phyloP scores from a whole-genome alignment of 768 basidiomycete genomes.

The Paxillus involutus region DNA sequence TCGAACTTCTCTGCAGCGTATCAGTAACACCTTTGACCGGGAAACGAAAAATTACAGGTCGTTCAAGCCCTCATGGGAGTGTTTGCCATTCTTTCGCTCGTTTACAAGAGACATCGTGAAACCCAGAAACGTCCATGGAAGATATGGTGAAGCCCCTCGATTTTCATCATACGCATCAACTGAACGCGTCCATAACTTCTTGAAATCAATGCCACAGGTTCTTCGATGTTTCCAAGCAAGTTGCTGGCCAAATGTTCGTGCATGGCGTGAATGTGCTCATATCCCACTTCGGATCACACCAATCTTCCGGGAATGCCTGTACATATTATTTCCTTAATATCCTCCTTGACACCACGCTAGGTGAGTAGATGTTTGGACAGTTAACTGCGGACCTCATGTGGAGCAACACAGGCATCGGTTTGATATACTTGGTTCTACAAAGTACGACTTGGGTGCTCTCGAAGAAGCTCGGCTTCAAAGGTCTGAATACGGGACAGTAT shows the following conservation, averaged over 20 bases:
- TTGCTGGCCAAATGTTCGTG: conserved; percentile 82
- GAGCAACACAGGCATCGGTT: conserved; percentile 62
- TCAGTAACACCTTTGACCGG: not conserved
- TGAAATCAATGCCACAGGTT: conserved; percentile 46
- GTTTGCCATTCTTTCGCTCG: conserved; percentile 81
- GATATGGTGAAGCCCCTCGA: conserved; percentile 66
- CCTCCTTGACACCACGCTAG: conserved; percentile 72
- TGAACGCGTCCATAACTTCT: conserved; percentile 2
- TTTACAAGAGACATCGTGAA: conserved; percentile 89
- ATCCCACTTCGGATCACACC: conserved; percentile 72
- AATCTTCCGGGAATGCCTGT: conserved; percentile 80
- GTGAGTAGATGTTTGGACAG: conserved; percentile 41
- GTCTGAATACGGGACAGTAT: conserved; percentile 86
- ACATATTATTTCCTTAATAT: conserved; percentile 92
- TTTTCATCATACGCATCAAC: not conserved
- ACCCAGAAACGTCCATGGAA: conserved; percentile 83
- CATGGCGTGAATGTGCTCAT: conserved; percentile 79
- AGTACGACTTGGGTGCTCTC: conserved; percentile 62
- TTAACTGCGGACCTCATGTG: conserved; percentile 6
- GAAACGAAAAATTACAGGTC: conserved; percentile 39
- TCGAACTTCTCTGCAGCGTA: not conserved
- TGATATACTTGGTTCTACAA: conserved; percentile 76
- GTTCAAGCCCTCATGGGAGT: conserved; percentile 90
- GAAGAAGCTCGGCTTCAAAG: conserved; percentile 63
- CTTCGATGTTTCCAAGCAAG: conserved; percentile 93